These are phyloP conservation scores for Bidens hawaiensis DNA, from an alignment of 140 eudicot species.

Conservation along the genomic window DNA sequence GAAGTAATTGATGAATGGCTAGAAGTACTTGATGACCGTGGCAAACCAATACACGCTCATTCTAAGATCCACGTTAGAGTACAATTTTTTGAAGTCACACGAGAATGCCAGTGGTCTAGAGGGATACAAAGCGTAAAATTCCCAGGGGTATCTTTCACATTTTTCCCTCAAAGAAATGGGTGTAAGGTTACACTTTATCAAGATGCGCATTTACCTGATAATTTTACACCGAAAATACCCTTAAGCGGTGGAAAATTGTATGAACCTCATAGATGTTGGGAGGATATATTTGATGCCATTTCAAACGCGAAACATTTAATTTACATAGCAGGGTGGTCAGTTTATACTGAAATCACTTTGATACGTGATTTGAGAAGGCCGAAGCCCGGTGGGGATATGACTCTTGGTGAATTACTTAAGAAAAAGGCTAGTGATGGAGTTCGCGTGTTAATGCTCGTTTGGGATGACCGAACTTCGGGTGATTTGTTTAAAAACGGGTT, in stretches of 20 bases:
- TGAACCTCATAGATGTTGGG: conserved; percentile 51
- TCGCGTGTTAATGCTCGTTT: conserved; percentile 49
- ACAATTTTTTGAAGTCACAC: conserved; percentile 34
- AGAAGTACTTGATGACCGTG: conserved; percentile 33
- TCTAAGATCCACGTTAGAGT: conserved; percentile 43
- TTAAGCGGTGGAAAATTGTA: conserved; percentile 34
- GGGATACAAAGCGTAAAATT: conserved; percentile 36
- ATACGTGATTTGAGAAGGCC: conserved; percentile 41
- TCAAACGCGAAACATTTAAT: conserved; percentile 48
- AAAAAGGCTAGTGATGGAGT: conserved; percentile 53
- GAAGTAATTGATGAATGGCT: conserved; percentile 37
- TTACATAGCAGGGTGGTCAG: conserved; percentile 55
- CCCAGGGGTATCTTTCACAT: conserved; percentile 51
- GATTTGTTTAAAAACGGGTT: conserved; percentile 36
- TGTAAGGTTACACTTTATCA: conserved; percentile 50
- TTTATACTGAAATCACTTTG: conserved; percentile 41
- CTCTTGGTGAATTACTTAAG: conserved; percentile 43
- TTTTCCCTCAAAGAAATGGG: conserved; percentile 43
- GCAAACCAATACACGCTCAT: conserved; percentile 33
- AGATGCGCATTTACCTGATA: conserved; percentile 43
- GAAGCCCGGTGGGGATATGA: conserved; percentile 42
- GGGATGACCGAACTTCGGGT: conserved; percentile 52
- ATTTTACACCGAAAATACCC: conserved; percentile 42
- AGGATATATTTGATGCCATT: conserved; percentile 51
- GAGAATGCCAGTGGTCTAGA: conserved; percentile 45